Evolutionary conservation across 805 yeast species (phyloP), one percentile per base, ranked within the genome.

Genomic region (Candida vartiovaarae): DNA sequence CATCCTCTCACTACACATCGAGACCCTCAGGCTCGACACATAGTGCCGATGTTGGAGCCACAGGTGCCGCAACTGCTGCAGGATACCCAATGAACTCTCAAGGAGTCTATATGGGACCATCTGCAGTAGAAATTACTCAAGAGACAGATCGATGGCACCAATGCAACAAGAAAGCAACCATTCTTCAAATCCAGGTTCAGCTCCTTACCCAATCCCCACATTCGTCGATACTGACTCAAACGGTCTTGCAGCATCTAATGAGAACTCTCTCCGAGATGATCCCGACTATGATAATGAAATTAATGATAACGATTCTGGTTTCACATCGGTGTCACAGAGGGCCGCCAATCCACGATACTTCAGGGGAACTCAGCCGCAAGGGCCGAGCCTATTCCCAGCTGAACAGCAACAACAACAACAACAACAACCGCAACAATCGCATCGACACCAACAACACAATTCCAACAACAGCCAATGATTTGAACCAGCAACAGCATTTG

Each of bases 271-370:
- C 8, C 25, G 15, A 37, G 40, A 37, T 23, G 40, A 37, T 23
- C 20, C 26, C 15, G 59, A 53, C 23, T 46, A 48, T 36, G 55
- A 52, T 7, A 46, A 47, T 29, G 41, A 50, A 6, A 46, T 55
- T 20, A 56, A 52, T 9, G 63, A 59, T 37, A 56, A 57, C 24
- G 62, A 70, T 38, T 83, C 91, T 1, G 82, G 81, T 55, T 82
- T 84, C 61, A 84, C 93, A 2, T 80, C 88, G 41, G 85, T 84
- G 2, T 82, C 90, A 6, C 91, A 84, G 62, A 69, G 91, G 58
- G 89, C 81, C 27, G 71, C 78, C 11, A 84, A 84, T 54, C 85
- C 84, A 15, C 63, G 67, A 27, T 79, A 76, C 51, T 70, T 66
- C 43, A 47, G 64, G 44, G 70, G 67, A 32, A 62, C 63, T 26